phyloP scores from a whole-genome alignment of 1,284 basidiomycete species.

The Austroboletus sp. region DNA sequence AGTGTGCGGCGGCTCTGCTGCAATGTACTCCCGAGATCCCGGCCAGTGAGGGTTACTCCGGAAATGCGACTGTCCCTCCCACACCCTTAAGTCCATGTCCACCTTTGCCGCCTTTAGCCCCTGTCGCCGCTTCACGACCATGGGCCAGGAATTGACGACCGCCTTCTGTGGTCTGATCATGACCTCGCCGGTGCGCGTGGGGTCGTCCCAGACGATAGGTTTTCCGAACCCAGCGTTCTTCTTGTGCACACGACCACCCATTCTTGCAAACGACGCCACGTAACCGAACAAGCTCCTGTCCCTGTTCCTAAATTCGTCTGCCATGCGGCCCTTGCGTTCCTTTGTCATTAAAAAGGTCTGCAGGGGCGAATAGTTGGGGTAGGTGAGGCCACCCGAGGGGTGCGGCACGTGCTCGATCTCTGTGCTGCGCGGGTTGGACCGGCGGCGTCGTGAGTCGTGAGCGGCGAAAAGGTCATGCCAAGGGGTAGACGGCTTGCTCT shows the following conservation, averaged over 20 bases:
- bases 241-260: slow-evolving; percentile 25
- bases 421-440: slow-evolving; percentile 29
- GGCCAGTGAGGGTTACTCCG: slow-evolving; percentile 31
- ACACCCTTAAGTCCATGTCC: slow-evolving; percentile 27
- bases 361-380: slow-evolving; percentile 46
- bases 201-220: slow-evolving; percentile 30
- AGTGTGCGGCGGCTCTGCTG: slow-evolving; percentile 26
- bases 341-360: slow-evolving; percentile 48
- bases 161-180: slow-evolving; percentile 26
- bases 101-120: slow-evolving; percentile 36
- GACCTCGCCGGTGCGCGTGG: slow-evolving; percentile 25
- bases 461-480: slow-evolving; percentile 35
- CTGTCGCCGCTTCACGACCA: slow-evolving; percentile 35
- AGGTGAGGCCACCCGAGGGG: slow-evolving; percentile 53
- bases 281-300: slow-evolving; percentile 14
- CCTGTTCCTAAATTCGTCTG: slow-evolving; percentile 30
- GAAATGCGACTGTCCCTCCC: slow-evolving; percentile 20
- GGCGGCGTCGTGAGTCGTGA: slow-evolving; percentile 31
- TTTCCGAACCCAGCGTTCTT: slow-evolving; percentile 15
- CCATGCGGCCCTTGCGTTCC: slow-evolving; percentile 53
- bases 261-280: slow-evolving; percentile 32
- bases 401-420: slow-evolving; percentile 62
- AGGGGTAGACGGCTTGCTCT: slow-evolving; percentile 24
- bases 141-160: slow-evolving; percentile 27
- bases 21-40: slow-evolving; percentile 37